Percentiles rank a stretch among this genome's conserved stretches.
Evolutionary conservation across 176 grass and related monocot species (phyloP).

Genomic region (Eragrostis nindensis): DNA sequence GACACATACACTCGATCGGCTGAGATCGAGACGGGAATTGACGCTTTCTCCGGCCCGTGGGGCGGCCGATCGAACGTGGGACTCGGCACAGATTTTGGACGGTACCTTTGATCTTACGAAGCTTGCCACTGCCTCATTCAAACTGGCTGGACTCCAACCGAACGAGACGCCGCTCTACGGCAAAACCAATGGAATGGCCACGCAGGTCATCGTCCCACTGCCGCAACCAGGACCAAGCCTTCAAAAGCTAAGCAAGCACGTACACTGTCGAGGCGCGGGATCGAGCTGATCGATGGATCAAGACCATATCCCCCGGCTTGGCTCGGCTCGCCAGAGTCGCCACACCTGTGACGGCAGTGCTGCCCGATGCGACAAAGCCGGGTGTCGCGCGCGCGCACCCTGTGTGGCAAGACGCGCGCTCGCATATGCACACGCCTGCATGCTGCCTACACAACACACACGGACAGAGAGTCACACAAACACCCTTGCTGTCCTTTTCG

Average conservation of each 20-base stretch:
- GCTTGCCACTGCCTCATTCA: not conserved
- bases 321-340: not conserved
- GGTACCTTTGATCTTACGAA: not conserved
- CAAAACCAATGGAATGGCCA: not conserved
- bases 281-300: not conserved
- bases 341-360: slow-evolving; percentile 10
- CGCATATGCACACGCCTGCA: not conserved
- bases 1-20: not conserved
- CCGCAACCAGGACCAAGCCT: not conserved
- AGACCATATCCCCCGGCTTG: not conserved
- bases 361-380: slow-evolving; percentile 35
- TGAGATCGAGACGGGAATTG: not conserved
- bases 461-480: not conserved
- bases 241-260: not conserved
- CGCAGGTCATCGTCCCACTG: not conserved
- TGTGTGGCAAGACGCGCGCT: not conserved
- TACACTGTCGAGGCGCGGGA: not conserved
- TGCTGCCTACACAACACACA: no score
- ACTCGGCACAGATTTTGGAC: not conserved
- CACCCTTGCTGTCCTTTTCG: not conserved
- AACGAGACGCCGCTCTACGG: not conserved
- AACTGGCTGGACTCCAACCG: not conserved
- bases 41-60: not conserved
- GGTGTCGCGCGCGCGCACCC: not conserved
- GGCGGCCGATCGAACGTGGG: not conserved